Base-by-base conservation (phyloP, 2,329 filamentous ascomycete species). In the Colletotrichum sp. region DNA sequence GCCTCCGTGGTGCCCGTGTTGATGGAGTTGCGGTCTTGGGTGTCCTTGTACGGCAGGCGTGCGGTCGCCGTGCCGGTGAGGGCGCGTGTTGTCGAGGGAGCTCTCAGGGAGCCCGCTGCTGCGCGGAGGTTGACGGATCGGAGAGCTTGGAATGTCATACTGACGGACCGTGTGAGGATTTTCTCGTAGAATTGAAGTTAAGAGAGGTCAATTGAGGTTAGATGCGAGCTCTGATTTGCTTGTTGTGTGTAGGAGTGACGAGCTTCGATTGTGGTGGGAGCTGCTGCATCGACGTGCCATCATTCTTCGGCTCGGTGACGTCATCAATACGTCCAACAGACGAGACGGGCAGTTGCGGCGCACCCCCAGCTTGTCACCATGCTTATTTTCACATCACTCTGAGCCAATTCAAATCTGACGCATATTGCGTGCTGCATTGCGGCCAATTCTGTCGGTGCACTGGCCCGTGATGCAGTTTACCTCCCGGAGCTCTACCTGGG, bases 1-100 rank as follows among this genome's bases (percentile, higher is more conserved):
- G 93, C 91, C 82, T 98, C 95, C 70, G 89, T 91, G 4, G 90
- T 85, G 39, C 91, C 88, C 0, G 94, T 92, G 75, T 93, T 91
- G 39, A 98, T 88, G 4, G 89, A 88, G 78, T 93, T 89, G 68
- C 92, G 90, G 81, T 93, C 89, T 78, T 90, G 87, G 67, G 86
- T 83, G 79, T 90, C 86, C 78, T 91, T 91, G 82, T 89, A 89
- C 6, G 89, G 82, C 6, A 77, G 57, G 10, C 78, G 78, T 15
- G 78, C 39, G 26, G 75, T 59, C 3, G 82, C 21, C 0, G 85
- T 82, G 36, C 80, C 79, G 79, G 87, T 85, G 60, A 87, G 83
- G 21, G 79, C 78, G 5, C 84, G 83, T 30, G 75, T 68, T 34
- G 78, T n/a, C 10, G 79, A 75, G 65, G 74, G 39, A 26, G 28